Percentiles rank a stretch among this genome's conserved stretches.
Evolutionary conservation across 2,329 filamentous ascomycete genomes (phyloP).

Genomic region (Proliferodiscus dingleyae): DNA sequence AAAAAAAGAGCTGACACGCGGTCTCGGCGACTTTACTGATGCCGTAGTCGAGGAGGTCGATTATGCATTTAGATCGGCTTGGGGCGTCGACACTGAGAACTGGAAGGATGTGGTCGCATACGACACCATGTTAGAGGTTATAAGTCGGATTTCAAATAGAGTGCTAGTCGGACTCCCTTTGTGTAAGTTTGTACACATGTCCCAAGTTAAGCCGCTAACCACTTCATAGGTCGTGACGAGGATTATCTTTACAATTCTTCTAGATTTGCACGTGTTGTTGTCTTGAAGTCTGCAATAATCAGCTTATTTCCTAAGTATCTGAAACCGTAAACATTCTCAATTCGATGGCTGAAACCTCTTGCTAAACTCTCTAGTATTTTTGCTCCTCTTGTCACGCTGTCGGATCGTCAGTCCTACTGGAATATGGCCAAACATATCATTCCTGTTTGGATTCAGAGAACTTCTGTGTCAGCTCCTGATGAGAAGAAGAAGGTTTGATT

Average conservation of each 20-base stretch:
- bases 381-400: conserved; percentile 16
- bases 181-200: no score
- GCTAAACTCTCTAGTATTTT: conserved; percentile 22
- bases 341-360: conserved; percentile 20
- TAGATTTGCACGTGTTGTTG: conserved; percentile 31
- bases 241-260: conserved; percentile 31
- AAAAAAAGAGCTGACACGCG: conserved; percentile 33
- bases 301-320: conserved; percentile 31
- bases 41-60: conserved; percentile 25
- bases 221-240: conserved; percentile 26
- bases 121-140: conserved; percentile 25
- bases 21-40: conserved; percentile 22
- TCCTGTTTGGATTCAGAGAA: conserved; percentile 33
- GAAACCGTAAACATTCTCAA: conserved; percentile 28
- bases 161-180: conserved; percentile 29
- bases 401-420: conserved; percentile 19
- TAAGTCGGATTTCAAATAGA: conserved; percentile 27
- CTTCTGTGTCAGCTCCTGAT: conserved; percentile 17
- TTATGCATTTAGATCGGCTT: conserved; percentile 22
- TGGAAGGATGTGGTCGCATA: conserved; percentile 26
- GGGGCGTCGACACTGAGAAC: conserved; percentile 21
- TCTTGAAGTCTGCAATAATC: conserved; percentile 32
- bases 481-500: conserved; percentile 20
- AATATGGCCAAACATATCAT: conserved; percentile 30
- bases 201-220: no score